Percentiles rank a stretch among this genome's conserved stretches.
Conservation (phyloP, 768 basidiomycete genomes). For the Butyriboletus loyo region DNA sequence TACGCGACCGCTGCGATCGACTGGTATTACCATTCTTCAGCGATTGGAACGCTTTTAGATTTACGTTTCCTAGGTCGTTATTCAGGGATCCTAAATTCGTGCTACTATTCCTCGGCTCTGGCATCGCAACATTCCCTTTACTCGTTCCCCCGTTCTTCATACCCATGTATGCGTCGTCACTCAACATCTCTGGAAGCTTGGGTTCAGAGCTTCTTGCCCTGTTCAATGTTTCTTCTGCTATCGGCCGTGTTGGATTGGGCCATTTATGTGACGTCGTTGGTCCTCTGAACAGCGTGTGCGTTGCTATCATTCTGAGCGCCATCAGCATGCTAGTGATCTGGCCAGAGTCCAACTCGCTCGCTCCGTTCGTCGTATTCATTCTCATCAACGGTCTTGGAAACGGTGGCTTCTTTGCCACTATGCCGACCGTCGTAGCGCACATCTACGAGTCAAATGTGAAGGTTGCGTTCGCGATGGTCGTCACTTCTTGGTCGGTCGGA, state of each 20-base stretch:
- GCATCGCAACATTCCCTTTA: constrained; percentile 35
- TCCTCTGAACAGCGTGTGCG: background rate
- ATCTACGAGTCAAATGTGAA: constrained; percentile 30
- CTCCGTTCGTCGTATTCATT: constrained; percentile 24
- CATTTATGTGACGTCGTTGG: background rate
- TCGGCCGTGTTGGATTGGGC: background rate
- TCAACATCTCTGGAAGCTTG: background rate
- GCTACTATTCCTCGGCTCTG: constrained; percentile 31
- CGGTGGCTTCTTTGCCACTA: constrained; percentile 34
- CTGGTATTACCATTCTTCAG: constrained; percentile 12
- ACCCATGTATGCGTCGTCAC: constrained; percentile 25
- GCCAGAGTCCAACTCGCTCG: background rate
- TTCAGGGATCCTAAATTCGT: constrained; percentile 6
- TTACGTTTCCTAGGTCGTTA: constrained; percentile 13
- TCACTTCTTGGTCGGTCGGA: constrained; percentile 31
- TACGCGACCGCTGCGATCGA: constrained; percentile 19
- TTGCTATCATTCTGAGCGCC: background rate
- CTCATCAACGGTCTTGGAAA: constrained; percentile 29
- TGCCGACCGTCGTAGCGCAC: constrained; percentile 31
- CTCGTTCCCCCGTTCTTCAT: constrained; percentile 36
- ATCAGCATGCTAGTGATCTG: background rate
- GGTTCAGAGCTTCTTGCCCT: background rate
- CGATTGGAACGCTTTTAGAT: background rate
- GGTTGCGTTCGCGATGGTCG: constrained; percentile 35
- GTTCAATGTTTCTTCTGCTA: background rate